Percentiles rank a stretch among this genome's conserved stretches.
phyloP scores from a whole-genome alignment of 192 early-diverging fungal genomes.

The Ambispora gerdemannii region DNA sequence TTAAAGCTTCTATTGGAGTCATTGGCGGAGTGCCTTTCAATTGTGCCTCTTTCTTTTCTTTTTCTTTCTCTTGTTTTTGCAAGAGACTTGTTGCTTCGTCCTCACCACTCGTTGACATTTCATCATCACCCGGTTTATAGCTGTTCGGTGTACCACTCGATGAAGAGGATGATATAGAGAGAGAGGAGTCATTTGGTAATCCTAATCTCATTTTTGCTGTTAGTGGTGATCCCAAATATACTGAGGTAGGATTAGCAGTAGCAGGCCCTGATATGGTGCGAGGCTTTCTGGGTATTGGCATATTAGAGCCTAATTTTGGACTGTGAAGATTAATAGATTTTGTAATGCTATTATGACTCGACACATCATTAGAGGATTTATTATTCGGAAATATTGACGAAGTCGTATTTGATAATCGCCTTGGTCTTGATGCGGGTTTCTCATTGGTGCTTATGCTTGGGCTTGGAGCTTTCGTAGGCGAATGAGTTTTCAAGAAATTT shows the following conservation, averaged over 20 bases:
- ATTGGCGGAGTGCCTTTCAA: constrained; percentile 38
- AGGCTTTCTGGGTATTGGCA: background rate
- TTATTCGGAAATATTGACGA: background rate
- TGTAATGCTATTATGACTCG: no score
- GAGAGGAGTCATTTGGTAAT: background rate
- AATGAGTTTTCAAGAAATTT: background rate
- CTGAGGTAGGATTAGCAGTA: background rate
- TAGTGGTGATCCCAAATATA: background rate
- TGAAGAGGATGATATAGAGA: background rate
- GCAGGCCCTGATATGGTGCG: background rate
- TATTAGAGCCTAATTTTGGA: background rate
- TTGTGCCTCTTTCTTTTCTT: background rate
- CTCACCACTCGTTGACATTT: background rate
- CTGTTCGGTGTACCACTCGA: background rate
- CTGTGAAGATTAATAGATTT: no score
- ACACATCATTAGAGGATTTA: no score
- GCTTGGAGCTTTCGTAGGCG: no score
- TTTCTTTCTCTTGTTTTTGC: background rate
- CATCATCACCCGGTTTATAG: background rate
- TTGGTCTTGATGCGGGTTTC: background rate
- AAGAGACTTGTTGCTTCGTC: background rate
- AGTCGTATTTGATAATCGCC: constrained; percentile 1
- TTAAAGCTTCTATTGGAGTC: constrained; percentile 59
- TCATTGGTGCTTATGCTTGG: background rate
- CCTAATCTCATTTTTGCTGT: background rate